Evolutionary conservation across 202 grass and related monocot species (phyloP).

Genomic region (Dendrocalamus latiflorus): DNA sequence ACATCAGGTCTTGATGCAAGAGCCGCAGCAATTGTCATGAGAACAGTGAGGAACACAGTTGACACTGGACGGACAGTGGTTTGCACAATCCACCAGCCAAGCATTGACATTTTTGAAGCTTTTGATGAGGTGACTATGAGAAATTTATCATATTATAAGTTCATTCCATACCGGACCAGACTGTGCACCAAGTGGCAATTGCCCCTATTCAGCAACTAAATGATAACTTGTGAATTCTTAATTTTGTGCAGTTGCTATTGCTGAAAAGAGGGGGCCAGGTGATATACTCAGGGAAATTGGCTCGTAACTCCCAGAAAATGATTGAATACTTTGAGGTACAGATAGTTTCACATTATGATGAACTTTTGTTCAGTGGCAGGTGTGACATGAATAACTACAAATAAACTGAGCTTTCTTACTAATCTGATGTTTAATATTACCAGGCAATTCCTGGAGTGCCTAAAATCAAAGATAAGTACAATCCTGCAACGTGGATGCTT

Average conservation of each 20-base stretch:
- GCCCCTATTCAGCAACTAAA: neutral
- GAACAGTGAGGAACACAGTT: slow-evolving; percentile 97
- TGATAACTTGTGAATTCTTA: slow-evolving; percentile 4
- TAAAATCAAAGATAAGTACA: slow-evolving; percentile 95
- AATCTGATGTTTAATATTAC: slow-evolving; percentile 19
- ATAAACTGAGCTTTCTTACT: neutral
- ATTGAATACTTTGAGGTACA: slow-evolving; percentile 89
- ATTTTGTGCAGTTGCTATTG: slow-evolving; percentile 56
- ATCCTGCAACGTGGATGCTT: slow-evolving; percentile 98
- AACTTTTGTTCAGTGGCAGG: neutral
- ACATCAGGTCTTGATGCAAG: slow-evolving; percentile 99
- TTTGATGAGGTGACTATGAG: slow-evolving; percentile 78
- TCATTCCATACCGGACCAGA: neutral
- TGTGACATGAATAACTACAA: slow-evolving; percentile 5
- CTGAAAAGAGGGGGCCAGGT: slow-evolving; percentile 98
- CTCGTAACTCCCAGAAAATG: slow-evolving; percentile 76
- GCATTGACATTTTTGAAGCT: slow-evolving; percentile 98
- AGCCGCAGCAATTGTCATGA: slow-evolving; percentile 98
- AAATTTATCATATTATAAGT: neutral
- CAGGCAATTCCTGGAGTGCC: slow-evolving; percentile 93
- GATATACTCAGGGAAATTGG: slow-evolving; percentile 81
- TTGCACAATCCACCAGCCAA: slow-evolving; percentile 99
- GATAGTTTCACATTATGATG: neutral
- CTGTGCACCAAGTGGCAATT: slow-evolving; percentile 11
- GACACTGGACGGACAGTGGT: slow-evolving; percentile 96